Percentiles rank a stretch among this genome's conserved stretches.
Conservation (phyloP, 306 rosid species). For the Cicer bijugum region DNA sequence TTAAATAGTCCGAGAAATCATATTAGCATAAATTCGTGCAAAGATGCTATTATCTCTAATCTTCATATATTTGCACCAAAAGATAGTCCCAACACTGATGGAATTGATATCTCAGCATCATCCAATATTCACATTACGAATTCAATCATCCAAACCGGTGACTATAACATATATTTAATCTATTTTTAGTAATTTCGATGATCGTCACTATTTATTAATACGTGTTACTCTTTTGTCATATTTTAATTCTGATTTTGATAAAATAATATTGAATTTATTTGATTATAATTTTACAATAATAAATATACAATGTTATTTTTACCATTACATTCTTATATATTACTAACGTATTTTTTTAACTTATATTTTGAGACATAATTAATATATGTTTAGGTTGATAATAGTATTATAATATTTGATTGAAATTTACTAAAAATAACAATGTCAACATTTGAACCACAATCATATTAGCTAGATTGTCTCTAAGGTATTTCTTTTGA, state of each 20-base stretch:
- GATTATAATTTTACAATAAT: neutral
- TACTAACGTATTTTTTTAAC: too few species aligned
- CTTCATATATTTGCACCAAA: slow-evolving; percentile 51
- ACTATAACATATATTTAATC: neutral
- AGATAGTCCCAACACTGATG: slow-evolving; percentile 67
- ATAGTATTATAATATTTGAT: neutral
- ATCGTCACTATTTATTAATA: too few species aligned
- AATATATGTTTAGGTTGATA: neutral
- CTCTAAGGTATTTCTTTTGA: neutral
- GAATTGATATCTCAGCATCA: slow-evolving; percentile 48
- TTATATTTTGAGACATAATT: too few species aligned
- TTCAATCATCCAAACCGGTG: slow-evolving; percentile 49
- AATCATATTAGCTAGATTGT: neutral
- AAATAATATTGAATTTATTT: neutral
- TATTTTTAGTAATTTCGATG: neutral
- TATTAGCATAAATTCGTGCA: slow-evolving; percentile 42
- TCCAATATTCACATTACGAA: slow-evolving; percentile 34
- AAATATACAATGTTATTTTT: too few species aligned
- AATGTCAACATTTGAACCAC: too few species aligned
- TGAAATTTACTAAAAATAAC: too few species aligned
- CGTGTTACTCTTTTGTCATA: neutral
- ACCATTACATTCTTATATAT: too few species aligned
- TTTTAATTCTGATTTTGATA: neutral
- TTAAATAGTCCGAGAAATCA: slow-evolving; percentile 50
- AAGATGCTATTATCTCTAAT: neutral